Evolutionary conservation across 306 rosid genomes (phyloP).

Genomic region (Pyrus betulifolia): DNA sequence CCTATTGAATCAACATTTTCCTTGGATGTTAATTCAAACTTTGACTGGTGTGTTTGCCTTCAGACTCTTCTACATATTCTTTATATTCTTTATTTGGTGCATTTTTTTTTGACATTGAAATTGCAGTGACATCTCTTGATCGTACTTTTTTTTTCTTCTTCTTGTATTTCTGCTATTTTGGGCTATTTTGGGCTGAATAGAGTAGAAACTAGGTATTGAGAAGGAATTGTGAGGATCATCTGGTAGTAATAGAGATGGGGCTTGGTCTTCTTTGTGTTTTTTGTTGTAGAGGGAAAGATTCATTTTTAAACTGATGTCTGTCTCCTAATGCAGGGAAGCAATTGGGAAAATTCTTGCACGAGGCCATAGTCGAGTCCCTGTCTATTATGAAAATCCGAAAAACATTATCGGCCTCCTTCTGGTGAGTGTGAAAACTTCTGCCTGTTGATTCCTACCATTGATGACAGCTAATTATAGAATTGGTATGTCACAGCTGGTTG

Average conservation of each 20-base stretch:
- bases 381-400: conserved; percentile 40
- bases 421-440: conserved; percentile 13
- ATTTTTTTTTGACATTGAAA: neutral
- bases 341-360: conserved; percentile 56
- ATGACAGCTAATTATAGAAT: neutral
- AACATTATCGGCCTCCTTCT: conserved; percentile 43
- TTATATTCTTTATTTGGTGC: neutral
- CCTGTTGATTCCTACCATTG: neutral
- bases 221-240: neutral
- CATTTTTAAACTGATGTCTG: neutral
- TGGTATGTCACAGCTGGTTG: neutral
- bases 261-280: neutral
- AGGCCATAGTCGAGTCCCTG: conserved; percentile 48
- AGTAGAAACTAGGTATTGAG: neutral
- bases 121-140: neutral
- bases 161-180: neutral
- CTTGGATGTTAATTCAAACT: conserved; percentile 44
- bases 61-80: neutral
- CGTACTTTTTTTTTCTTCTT: neutral
- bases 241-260: neutral
- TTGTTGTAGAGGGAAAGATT: neutral
- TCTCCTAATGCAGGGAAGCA: conserved; percentile 33
- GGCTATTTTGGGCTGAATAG: neutral
- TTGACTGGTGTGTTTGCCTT: conserved; percentile 36
- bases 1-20: conserved; percentile 59